Conservation (phyloP, 305 asterid genomes). For the Solanum chacoense region DNA sequence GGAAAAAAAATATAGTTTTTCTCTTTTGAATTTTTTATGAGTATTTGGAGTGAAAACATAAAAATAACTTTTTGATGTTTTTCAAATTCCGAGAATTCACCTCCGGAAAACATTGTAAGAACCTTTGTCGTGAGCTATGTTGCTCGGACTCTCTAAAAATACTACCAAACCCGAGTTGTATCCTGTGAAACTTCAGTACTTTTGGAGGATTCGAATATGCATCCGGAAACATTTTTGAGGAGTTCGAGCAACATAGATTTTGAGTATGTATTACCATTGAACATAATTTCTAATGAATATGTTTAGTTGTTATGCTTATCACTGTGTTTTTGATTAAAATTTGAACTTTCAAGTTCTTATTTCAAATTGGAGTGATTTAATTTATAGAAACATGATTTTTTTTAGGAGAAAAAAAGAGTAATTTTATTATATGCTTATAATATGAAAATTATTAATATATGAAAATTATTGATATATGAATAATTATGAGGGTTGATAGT, state of each 20-base stretch:
- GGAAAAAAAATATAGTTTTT: neutral
- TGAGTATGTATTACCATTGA: neutral
- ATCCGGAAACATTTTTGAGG: neutral
- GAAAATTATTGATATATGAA: neutral
- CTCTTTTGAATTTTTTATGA: neutral
- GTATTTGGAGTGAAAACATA: neutral
- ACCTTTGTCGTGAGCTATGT: neutral
- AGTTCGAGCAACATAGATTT: neutral
- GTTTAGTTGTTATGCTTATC: neutral
- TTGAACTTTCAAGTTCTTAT: neutral
- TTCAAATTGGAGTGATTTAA: neutral
- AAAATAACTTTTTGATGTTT: neutral
- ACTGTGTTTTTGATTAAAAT: neutral
- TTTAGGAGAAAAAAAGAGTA: neutral
- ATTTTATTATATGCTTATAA: neutral
- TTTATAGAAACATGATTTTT: neutral
- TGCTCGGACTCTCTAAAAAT: neutral
- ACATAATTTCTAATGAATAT: neutral
- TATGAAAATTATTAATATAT: neutral
- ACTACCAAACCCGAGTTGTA: neutral
- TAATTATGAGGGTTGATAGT: neutral
- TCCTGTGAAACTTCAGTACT: neutral
- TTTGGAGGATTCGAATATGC: neutral
- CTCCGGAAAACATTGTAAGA: neutral
- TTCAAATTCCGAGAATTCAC: neutral